Conservation (phyloP, 345 rosid genomes). For the Psidium guajava region DNA sequence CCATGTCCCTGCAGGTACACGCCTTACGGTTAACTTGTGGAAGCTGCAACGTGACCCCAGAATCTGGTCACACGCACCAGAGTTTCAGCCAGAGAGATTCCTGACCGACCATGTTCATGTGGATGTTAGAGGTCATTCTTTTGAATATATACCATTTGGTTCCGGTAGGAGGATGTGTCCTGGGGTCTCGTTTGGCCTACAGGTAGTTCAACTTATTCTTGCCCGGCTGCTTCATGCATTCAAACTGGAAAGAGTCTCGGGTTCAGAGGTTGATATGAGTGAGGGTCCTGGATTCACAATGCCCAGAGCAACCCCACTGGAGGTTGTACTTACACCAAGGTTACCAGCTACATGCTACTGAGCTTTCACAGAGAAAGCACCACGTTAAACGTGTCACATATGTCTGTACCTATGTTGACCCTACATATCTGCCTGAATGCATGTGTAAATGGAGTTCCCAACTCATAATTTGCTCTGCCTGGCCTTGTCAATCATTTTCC, state of each 20-base stretch:
- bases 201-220: conserved; percentile 7
- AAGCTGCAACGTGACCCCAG: conserved; percentile 19
- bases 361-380: neutral
- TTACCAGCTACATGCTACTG: neutral
- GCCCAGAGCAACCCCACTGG: conserved; percentile 10
- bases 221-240: conserved; percentile 18
- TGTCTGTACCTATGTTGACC: neutral
- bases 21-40: conserved; percentile 11
- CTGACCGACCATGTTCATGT: conserved; percentile 4
- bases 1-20: conserved; percentile 4
- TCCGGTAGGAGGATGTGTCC: conserved; percentile 26
- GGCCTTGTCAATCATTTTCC: neutral
- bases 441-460: neutral
- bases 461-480: neutral
- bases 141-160: conserved; percentile 16
- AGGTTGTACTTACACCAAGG: conserved; percentile 11
- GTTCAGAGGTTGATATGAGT: conserved; percentile 7
- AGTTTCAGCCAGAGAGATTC: conserved; percentile 17
- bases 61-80: conserved; percentile 6
- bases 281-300: conserved; percentile 10
- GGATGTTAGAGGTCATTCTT: conserved; percentile 6
- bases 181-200: conserved; percentile 9
- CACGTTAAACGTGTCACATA: neutral
- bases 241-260: neutral
- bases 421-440: neutral